Evolutionary conservation across 169 alveolate genomes (phyloP).

Genomic region (Eimeria mitis): DNA sequence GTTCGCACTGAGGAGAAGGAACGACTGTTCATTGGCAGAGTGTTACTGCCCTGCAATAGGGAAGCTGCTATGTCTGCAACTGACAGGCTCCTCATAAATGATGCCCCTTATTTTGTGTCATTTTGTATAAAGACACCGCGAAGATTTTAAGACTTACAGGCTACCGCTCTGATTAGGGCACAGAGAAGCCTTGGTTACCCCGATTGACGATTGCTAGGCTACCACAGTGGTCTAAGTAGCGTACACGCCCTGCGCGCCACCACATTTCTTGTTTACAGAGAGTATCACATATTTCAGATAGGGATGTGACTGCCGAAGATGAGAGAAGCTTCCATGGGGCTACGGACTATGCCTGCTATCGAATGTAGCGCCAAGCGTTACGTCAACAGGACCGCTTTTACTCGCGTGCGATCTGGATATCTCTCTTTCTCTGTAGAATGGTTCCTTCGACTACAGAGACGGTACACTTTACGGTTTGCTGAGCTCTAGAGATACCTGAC

Average conservation of each 20-base stretch:
- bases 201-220: no score
- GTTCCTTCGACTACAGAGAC: not conserved
- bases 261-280: not conserved
- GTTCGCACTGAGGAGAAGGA: not conserved
- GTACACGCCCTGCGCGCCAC: not conserved
- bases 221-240: not conserved
- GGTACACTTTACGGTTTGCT: not conserved
- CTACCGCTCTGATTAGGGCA: not conserved
- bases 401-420: no score
- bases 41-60: not conserved
- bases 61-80: not conserved
- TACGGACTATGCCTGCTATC: not conserved
- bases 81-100: not conserved
- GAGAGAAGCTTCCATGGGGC: not conserved
- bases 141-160: not conserved
- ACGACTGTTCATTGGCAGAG: not conserved
- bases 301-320: not conserved
- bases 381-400: no score
- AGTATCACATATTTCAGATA: not conserved
- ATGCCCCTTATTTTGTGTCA: not conserved
- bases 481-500: not conserved
- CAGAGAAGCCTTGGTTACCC: not conserved
- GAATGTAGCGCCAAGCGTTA: no score
- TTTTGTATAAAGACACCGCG: not conserved
- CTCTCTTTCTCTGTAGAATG: no score